Evolutionary conservation across 257 asterid genomes (phyloP).

Genomic region (Cruciata laevipes): DNA sequence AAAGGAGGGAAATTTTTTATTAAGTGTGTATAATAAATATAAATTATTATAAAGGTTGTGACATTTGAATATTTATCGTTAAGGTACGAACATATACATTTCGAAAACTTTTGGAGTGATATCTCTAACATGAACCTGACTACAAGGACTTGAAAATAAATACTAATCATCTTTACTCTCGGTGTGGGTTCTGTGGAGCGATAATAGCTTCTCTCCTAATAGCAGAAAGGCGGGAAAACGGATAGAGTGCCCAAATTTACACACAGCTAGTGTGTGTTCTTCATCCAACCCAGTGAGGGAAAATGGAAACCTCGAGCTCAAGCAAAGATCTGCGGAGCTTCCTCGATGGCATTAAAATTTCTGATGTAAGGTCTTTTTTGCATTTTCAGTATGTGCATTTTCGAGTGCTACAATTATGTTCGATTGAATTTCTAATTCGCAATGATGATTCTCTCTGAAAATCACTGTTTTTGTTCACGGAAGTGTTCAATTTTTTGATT

Average conservation of each 20-base stretch:
- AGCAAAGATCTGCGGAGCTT: constrained; percentile 37
- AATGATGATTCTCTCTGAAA: not conserved
- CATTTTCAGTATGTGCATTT: constrained; percentile 1
- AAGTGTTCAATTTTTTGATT: not conserved
- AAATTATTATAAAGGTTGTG: too few relatives aligned
- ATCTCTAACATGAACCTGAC: not conserved
- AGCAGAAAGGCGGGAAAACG: constrained; percentile 36
- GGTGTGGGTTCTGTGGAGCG: not conserved
- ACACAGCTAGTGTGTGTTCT: not conserved
- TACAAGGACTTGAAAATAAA: not conserved
- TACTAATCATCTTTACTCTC: not conserved
- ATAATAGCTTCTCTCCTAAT: not conserved
- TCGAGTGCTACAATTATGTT: not conserved
- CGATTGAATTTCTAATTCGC: not conserved
- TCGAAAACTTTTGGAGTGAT: not conserved
- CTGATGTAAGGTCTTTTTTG: constrained; percentile 48
- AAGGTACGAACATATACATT: too few relatives aligned
- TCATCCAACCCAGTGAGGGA: not conserved
- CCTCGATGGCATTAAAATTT: constrained; percentile 54
- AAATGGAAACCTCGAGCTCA: constrained; percentile 42
- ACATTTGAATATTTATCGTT: too few relatives aligned
- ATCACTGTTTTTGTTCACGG: not conserved
- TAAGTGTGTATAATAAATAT: too few relatives aligned
- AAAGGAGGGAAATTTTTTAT: too few relatives aligned
- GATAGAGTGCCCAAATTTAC: constrained; percentile 14